Base-by-base conservation (phyloP, 345 rosid genomes). In the Pistacia vera region DNA sequence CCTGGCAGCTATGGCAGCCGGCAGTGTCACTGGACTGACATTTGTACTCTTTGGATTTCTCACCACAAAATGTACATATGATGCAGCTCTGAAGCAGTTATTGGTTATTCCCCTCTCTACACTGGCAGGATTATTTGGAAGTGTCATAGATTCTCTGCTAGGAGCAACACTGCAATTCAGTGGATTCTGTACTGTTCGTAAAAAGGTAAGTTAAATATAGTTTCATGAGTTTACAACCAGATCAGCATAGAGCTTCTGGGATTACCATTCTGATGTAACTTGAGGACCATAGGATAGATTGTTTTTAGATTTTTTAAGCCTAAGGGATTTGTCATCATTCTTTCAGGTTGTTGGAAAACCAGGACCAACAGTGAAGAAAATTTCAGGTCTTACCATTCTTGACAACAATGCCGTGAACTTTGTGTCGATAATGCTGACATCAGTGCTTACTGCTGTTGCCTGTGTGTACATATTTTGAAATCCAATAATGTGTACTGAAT, bases 161-260 rank as follows among this genome's bases (percentile, higher is more conserved):
- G 99, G 99, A 81, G 99, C 99, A 60, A 96, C 97, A 11, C 75
- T 96, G 28, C 98, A 93, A 79, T 96, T 86, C 89, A 96, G 99
- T 76, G 99, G 99, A 36, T 93, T 88, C 87, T 96, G 99, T 80
- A 81, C 90, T n/a, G 90, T 96, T 68, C 92, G 97, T 33, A 92
- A 91, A 66, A 96, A 92, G 89, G 98, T 93, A 83, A 84, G 83
- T 70, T 4, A 7, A 51, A 57, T 17, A 66, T 75, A 66, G 63
- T 71, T 8, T 18, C 11, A 20, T 16, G 22, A 73, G 75, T 52
- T 56, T 38, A 35, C 56, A 14, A 36, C 59, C 33, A 20, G 52
- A 65, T 74, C 35, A 20, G 61, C 48, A 10, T 18, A 18, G 13
- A 44, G 18, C 28, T 56, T 56, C 18, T 36, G 10, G 25, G n/a